phyloP scores from a whole-genome alignment of 306 rosid species.

The Casuarina equisetifolia region DNA sequence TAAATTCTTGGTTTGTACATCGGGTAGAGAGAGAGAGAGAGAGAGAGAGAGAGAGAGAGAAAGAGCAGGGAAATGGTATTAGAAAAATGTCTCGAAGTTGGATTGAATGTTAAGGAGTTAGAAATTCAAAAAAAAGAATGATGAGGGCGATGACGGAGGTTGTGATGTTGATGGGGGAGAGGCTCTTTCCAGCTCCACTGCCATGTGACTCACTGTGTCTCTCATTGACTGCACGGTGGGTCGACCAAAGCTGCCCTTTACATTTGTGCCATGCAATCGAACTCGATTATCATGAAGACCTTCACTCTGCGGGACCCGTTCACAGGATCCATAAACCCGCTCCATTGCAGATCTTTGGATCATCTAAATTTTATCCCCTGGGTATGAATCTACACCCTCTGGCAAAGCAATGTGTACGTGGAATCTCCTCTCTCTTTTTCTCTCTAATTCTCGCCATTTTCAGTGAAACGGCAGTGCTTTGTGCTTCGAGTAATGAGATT shows the following conservation, averaged over 20 bases:
- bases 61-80: background rate
- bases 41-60: conserved; percentile 23
- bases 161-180: conserved; percentile 50
- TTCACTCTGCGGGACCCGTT: conserved; percentile 19
- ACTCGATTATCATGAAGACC: conserved; percentile 31
- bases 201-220: conserved; percentile 44
- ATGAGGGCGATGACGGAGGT: conserved; percentile 51
- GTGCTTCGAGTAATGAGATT: background rate
- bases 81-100: background rate
- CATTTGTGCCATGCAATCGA: conserved; percentile 30
- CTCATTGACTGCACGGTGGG: background rate
- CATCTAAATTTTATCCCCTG: background rate
- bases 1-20: too few relatives aligned
- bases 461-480: background rate
- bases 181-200: conserved; percentile 49
- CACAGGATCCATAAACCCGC: conserved; percentile 11
- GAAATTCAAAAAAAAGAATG: conserved; percentile 56
- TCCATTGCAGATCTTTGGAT: background rate
- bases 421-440: too few relatives aligned
- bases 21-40: conserved; percentile 6
- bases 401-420: too few relatives aligned
- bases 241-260: conserved; percentile 14
- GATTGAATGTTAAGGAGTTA: conserved; percentile 10
- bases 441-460: background rate
- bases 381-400: background rate